These are phyloP conservation scores for Leishmania guyanensis DNA, from an alignment of 208 protist genomes.

Conservation along the genomic window DNA sequence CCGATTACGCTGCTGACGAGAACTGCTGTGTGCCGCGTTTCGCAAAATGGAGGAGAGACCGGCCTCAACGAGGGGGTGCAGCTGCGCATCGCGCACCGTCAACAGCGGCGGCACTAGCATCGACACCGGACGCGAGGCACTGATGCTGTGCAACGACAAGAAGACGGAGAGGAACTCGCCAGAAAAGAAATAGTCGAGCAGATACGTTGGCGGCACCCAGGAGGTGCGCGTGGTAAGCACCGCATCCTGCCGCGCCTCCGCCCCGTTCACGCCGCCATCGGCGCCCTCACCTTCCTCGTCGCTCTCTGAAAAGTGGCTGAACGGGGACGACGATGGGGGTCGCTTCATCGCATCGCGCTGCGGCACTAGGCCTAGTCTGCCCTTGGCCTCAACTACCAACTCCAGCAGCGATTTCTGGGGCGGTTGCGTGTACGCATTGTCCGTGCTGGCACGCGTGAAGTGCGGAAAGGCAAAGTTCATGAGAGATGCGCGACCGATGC, in stretches of 20 bases:
- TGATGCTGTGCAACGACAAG: conserved; percentile 44
- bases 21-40: not conserved
- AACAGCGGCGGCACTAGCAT: conserved; percentile 49
- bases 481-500: not conserved
- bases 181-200: conserved; percentile 47
- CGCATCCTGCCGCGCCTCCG: conserved; percentile 11
- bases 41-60: conserved; percentile 18
- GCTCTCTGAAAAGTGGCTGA: conserved; percentile 25
- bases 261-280: not conserved
- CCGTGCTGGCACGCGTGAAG: conserved; percentile 54
- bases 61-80: conserved; percentile 37
- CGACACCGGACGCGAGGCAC: conserved; percentile 31
- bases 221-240: conserved; percentile 47
- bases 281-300: conserved; percentile 24
- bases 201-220: conserved; percentile 47
- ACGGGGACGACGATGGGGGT: conserved; percentile 1
- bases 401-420: conserved; percentile 76
- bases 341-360: conserved; percentile 41
- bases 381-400: conserved; percentile 71
- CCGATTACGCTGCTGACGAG: not conserved
- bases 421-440: conserved; percentile 17
- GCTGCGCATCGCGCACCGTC: conserved; percentile 37
- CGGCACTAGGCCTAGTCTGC: conserved; percentile 47
- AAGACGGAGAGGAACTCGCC: conserved; percentile 44
- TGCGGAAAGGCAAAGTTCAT: conserved; percentile 49